Conservation (phyloP, 371 early-diverging fungal genomes). For the Mucor indicus region DNA sequence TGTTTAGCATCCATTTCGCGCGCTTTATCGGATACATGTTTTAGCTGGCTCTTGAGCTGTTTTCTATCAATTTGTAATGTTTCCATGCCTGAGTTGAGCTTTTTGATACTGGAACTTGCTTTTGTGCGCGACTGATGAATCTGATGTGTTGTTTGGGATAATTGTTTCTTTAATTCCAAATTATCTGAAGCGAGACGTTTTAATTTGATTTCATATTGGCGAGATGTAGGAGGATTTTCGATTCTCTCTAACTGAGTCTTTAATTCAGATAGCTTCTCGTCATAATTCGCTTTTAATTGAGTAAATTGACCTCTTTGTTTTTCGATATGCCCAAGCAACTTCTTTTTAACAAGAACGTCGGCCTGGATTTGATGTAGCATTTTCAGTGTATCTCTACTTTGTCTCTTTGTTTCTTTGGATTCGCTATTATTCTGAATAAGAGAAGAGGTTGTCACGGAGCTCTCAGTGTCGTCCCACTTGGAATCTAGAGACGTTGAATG, state of each 20-base stretch:
- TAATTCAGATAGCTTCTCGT: constrained; percentile 57
- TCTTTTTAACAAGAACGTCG: constrained; percentile 60
- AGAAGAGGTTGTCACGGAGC: constrained; percentile 28
- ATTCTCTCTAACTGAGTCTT: constrained; percentile 53
- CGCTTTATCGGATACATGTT: constrained; percentile 55
- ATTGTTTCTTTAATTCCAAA: constrained; percentile 53
- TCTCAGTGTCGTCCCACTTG: constrained; percentile 41
- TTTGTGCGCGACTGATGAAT: constrained; percentile 41
- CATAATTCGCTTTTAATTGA: constrained; percentile 61
- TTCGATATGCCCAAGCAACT: constrained; percentile 54
- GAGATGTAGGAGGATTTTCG: too few relatives aligned
- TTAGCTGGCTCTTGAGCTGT: constrained; percentile 65
- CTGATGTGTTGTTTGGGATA: constrained; percentile 46
- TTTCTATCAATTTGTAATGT: constrained; percentile 66
- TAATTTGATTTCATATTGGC: constrained; percentile 65
- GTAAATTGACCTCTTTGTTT: constrained; percentile 51
- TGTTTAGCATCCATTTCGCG: constrained; percentile 52
- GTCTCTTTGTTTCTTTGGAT: too few relatives aligned
- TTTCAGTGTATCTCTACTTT: constrained; percentile 30
- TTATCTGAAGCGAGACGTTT: constrained; percentile 65
- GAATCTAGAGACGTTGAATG: constrained; percentile 42
- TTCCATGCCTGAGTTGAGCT: constrained; percentile 48
- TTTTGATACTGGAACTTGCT: constrained; percentile 32
- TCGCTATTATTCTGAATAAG: neutral
- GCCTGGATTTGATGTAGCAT: constrained; percentile 67